Base-by-base conservation (phyloP, 495 filamentous ascomycete species). In the Aspergillus carlsbadensis region DNA sequence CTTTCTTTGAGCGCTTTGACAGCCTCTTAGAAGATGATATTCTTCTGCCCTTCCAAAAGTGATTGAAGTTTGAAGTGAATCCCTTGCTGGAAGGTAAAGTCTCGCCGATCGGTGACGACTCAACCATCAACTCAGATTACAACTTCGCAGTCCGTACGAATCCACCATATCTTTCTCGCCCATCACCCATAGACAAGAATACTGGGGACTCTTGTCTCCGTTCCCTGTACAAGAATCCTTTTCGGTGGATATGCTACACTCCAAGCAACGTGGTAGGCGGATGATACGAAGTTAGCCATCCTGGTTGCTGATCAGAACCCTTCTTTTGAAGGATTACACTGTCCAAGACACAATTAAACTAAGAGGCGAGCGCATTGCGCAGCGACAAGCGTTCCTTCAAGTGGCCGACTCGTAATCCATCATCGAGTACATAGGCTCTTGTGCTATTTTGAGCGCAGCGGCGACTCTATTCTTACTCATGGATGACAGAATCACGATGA, bases 11-110 rank as follows among this genome's bases (percentile, higher is more conserved):
- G 33, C 45, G 48, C 46, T 44, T 58, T 57, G 52, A 43, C 61
- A 59, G 59, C 54, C 63, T 65, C 58, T 65, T 57, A 50, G 35
- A 24, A 43, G 41, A 43, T 41, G 11, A 15, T 41, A 41, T 41
- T 41, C 14, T 37, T 37, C 4, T 13, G 13, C 35, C n/a, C 10
- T 37, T 37, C 35, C 10, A 10, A 14, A 37, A 37, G 10, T 37
- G 35, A 37, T 29, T 29, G 35, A 37, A 15, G 35, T 17, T 41
- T 14, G n/a, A 41, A 17, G n/a, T 41, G 39, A 41, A 41, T 41
- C 39, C 39, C 39, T 41, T 36, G 46, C 46, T 8, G 46, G 24
- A 20, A 49, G 1, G 24, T 35, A 6, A 33, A 49, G 24, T 14
- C 18, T 21, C 41, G 35, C n/a, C 4, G n/a, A 37, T 37, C 35